Base-by-base conservation (phyloP, 805 yeast species). In the Brettanomyces anomalus region DNA sequence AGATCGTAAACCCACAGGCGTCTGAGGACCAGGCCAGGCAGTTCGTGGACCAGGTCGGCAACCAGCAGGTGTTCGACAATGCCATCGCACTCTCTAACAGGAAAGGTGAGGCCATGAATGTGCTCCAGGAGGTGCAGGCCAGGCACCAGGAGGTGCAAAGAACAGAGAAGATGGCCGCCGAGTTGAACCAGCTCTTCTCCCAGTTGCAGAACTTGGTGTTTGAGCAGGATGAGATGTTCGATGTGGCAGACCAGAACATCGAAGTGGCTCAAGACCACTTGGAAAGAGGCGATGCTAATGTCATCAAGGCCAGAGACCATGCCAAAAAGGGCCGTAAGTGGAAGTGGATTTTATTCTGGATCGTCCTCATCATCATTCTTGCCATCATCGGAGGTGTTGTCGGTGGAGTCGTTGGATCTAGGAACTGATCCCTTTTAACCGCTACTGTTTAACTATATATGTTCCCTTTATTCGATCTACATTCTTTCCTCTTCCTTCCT, bases 161-260 rank as follows among this genome's bases (percentile, higher is more conserved):
- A 70, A 82, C 93, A 65, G 97, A 90, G 67, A 81, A 86, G 67
- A 83, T 96, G 46, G 88, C 93, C 85, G 87, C 90, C 32, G 98
- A 93, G 66, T 77, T 93, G 65, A 85, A 94, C 35, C 95, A 86
- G 69, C 76, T 93, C 61, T 88, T 93, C 71, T 84, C 83, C 57
- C 97, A 93, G 61, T 86, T 93, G 93, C 97, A 93, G 67, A 85
- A 85, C 59, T 72, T 93, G 66, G 97, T 90, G 39, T 87, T 90
- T 53, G 96, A 89, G 67, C 97, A 93, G 70, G 96, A 89, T 64
- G 87, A 78, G 53, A 79, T 83, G 48, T 81, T 93, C 52, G 85
- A 81, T 58, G 84, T 79, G 57, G 79, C 87, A 50, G 88, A 88
- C 60, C 79, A 85, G 52, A 82, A 85, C 55, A 85, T 89, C 48